Percentiles rank a stretch among this genome's conserved stretches.
phyloP scores from a whole-genome alignment of 2,329 filamentous ascomycete genomes.

The Chalaropsis ovoidea region DNA sequence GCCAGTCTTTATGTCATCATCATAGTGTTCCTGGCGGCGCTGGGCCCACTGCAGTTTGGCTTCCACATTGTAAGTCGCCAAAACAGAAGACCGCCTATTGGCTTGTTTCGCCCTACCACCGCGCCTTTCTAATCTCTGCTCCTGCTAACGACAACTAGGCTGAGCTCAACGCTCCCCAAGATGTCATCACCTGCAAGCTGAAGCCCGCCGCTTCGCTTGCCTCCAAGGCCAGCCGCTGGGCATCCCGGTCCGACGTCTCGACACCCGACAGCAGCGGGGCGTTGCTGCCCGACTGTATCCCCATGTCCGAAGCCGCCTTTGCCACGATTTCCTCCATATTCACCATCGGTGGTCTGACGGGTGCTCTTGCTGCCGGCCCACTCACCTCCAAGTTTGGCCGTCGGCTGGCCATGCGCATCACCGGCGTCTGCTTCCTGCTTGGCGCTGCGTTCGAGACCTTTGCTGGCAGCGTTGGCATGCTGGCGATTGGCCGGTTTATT shows the following conservation, averaged over 20 bases:
- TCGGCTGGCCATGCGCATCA: conserved; percentile 63
- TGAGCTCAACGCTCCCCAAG: conserved; percentile 89
- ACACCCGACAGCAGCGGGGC: conserved; percentile 26
- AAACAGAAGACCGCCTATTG: no score
- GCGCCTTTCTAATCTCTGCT: not conserved
- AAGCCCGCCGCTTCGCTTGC: conserved; percentile 33
- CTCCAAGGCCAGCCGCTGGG: conserved; percentile 29
- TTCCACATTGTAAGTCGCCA: conserved; percentile 64
- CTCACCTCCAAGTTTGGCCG: conserved; percentile 69
- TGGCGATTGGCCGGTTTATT: conserved; percentile 66
- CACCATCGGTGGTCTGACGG: conserved; percentile 76
- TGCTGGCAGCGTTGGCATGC: conserved; percentile 53
- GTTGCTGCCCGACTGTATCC: conserved; percentile 64
- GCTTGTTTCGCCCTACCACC: not conserved
- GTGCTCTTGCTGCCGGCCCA: conserved; percentile 70
- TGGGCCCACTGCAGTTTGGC: conserved; percentile 88
- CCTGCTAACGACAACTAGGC: conserved; percentile 44
- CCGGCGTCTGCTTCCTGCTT: conserved; percentile 62
- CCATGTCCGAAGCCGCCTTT: conserved; percentile 72
- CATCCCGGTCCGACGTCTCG: conserved; percentile 29
- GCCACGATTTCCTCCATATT: conserved; percentile 84
- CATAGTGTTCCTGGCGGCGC: conserved; percentile 62
- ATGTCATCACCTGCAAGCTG: conserved; percentile 78
- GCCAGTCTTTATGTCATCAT: conserved; percentile 58
- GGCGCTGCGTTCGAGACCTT: conserved; percentile 69